Evolutionary conservation across 73 alveolate genomes (phyloP), one percentile per base, ranked within the genome.

Genomic region (Paramecium bursaria): DNA sequence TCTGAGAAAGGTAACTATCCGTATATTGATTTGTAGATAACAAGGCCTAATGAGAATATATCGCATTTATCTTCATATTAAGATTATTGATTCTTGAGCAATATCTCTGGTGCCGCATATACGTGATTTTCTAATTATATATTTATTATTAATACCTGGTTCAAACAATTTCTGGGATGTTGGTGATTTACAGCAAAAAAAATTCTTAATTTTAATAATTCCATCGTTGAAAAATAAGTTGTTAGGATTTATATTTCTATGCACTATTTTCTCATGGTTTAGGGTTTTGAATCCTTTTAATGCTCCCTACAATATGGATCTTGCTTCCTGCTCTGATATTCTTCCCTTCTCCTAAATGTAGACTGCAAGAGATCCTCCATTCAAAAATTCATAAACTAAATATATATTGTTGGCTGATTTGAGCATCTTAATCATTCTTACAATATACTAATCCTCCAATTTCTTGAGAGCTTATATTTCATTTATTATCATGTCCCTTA

Each of bases 371-470:
- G 75, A 53, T 54, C 89, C 76, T 25, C 89, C 89, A 48, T 79
- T 46, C 74, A 79, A 53, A 51, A 49, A 57, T 55, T 79, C 89
- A 22, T 79, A 79, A 2, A 79, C 76, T 42, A 79, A 49, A 46
- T 79, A 79, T 4, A 79, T 79, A 35, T 79, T 79, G 25, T 79
- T 79, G 1, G 89, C 75, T 11, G 89, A 79, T 52, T 79, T 79
- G 6, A 79, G 57, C 89, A 79, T 79, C 15, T 79, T 79, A 17
- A 79, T 79, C 89, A 79, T 79, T 27, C 89, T 30, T 33, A 79
- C 77, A 42, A 79, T 79, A 27, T 79, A 53, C 19, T 61, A 73
- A 79, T 79, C 89, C 19, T 79, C 89, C 23, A 79, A 49, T 46
- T 79, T 79, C 27, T 79, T 79, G 19, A 79, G 73, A 31, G 89